A percentile compares a stretch with the other conserved stretches of the same genome.
Evolutionary conservation across 2,329 filamentous ascomycete species (phyloP).

Genomic region (Hypoxylon sp.): DNA sequence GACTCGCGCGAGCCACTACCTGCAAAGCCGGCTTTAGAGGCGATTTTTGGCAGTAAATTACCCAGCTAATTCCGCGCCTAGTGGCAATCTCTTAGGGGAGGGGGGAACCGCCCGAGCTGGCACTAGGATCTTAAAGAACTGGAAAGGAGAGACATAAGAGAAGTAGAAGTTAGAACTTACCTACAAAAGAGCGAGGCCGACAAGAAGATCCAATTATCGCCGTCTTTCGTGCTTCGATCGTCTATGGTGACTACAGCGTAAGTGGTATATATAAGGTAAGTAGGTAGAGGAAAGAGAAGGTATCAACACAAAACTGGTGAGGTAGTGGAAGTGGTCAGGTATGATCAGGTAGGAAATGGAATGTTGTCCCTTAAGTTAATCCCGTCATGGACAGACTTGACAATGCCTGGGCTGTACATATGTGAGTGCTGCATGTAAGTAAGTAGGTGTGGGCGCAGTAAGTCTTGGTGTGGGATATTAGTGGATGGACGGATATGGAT

Average conservation of each 20-base stretch:
- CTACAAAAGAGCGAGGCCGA: background rate
- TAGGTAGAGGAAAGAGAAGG: slow-evolving; percentile 3
- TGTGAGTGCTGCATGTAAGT: slow-evolving; percentile 13
- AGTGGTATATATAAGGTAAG: background rate
- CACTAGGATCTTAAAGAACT: background rate
- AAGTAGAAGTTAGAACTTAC: background rate
- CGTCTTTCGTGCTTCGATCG: background rate
- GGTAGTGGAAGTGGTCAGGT: slow-evolving; percentile 32
- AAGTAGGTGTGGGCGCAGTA: slow-evolving; percentile 33
- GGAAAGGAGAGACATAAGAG: background rate
- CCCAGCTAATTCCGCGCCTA: background rate
- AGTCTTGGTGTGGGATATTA: slow-evolving; percentile 19
- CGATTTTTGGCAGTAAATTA: slow-evolving; percentile 19
- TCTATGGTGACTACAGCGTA: background rate
- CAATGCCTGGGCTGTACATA: slow-evolving; percentile 17
- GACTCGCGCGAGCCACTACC: slow-evolving; percentile 26
- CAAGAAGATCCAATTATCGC: background rate
- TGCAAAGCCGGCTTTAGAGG: slow-evolving; percentile 31
- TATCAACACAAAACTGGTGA: slow-evolving; percentile 10
- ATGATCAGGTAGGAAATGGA: slow-evolving; percentile 44
- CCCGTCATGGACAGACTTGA: slow-evolving; percentile 30
- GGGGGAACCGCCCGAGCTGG: background rate
- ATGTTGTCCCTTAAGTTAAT: slow-evolving; percentile 35
- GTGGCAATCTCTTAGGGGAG: slow-evolving; percentile 4
- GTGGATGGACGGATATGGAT: slow-evolving; percentile 29